These are phyloP conservation scores for Salix exigua DNA, from an alignment of 345 rosid genomes.

Conservation along the genomic window DNA sequence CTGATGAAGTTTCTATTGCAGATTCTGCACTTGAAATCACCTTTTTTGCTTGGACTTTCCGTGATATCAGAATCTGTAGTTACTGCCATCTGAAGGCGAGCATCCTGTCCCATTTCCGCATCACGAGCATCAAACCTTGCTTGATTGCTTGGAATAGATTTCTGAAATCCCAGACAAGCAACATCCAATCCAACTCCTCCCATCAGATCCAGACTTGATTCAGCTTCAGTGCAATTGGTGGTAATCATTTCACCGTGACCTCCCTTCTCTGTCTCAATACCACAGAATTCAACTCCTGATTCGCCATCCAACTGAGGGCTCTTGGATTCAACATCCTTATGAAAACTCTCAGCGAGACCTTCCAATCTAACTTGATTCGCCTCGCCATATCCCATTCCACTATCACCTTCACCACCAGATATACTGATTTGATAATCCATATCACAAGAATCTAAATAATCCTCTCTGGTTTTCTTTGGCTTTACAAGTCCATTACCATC, in stretches of 20 bases:
- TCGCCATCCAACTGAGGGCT: constrained; percentile 17
- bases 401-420: constrained; percentile 7
- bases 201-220: constrained; percentile 16
- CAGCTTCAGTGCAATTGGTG: constrained; percentile 7
- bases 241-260: constrained; percentile 4
- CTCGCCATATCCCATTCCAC: constrained; percentile 12
- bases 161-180: constrained; percentile 14
- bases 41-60: constrained; percentile 9
- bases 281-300: constrained; percentile 8
- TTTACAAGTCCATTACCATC: constrained; percentile 13
- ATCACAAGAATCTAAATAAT: constrained; percentile 16
- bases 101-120: constrained; percentile 13
- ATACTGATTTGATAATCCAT: constrained; percentile 18
- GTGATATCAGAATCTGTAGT: constrained; percentile 3
- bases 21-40: constrained; percentile 38
- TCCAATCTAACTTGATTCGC: constrained; percentile 15
- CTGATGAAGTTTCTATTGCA: constrained; percentile 49
- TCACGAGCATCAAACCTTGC: constrained; percentile 11
- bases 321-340: constrained; percentile 1
- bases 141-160: constrained; percentile 18
- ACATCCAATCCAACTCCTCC: constrained; percentile 16
- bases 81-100: neutral
- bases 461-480: constrained; percentile 20
- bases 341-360: constrained; percentile 3
- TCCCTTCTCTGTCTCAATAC: constrained; percentile 10